A percentile compares a stretch with the other conserved stretches of the same genome.
Conservation (phyloP, 768 basidiomycete genomes). For the Amanita thiersii region DNA sequence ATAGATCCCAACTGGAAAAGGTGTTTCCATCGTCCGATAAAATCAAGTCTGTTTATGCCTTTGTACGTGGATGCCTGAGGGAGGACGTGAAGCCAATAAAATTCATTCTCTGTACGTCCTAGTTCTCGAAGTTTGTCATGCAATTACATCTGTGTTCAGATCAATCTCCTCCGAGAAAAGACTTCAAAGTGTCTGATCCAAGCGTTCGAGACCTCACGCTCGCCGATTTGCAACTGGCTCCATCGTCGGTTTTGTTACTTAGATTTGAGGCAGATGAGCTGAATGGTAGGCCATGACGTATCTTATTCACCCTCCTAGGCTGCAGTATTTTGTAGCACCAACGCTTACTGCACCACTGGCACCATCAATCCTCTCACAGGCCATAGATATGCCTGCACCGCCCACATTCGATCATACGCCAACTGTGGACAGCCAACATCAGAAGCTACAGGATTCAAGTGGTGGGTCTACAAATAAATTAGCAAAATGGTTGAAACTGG, state of each 20-base stretch:
- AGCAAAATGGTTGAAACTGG: slow-evolving; percentile 76
- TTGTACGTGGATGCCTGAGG: slow-evolving; percentile 62
- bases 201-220: slow-evolving; percentile 61
- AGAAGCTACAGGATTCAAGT: slow-evolving; percentile 1
- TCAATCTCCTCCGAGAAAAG: slow-evolving; percentile 75
- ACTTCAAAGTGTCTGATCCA: slow-evolving; percentile 76
- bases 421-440: slow-evolving; percentile 6
- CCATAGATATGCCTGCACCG: slow-evolving; percentile 61
- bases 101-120: slow-evolving; percentile 71
- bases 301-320: slow-evolving; percentile 1
- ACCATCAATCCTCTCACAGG: slow-evolving; percentile 44
- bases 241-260: slow-evolving; percentile 70
- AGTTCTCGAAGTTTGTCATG: background rate
- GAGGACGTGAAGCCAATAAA: slow-evolving; percentile 75
- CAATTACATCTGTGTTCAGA: slow-evolving; percentile 32
- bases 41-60: slow-evolving; percentile 78
- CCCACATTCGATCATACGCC: slow-evolving; percentile 21
- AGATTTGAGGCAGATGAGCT: slow-evolving; percentile 65
- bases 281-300: slow-evolving; percentile 54
- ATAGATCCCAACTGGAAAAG: slow-evolving; percentile 76
- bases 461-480: slow-evolving; percentile 42
- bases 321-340: slow-evolving; percentile 31
- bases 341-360: slow-evolving; percentile 58
- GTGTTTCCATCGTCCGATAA: slow-evolving; percentile 71
- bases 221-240: slow-evolving; percentile 65